These are phyloP conservation scores for Pezicula radicicola DNA, from an alignment of 2,329 filamentous ascomycete genomes.

Conservation along the genomic window DNA sequence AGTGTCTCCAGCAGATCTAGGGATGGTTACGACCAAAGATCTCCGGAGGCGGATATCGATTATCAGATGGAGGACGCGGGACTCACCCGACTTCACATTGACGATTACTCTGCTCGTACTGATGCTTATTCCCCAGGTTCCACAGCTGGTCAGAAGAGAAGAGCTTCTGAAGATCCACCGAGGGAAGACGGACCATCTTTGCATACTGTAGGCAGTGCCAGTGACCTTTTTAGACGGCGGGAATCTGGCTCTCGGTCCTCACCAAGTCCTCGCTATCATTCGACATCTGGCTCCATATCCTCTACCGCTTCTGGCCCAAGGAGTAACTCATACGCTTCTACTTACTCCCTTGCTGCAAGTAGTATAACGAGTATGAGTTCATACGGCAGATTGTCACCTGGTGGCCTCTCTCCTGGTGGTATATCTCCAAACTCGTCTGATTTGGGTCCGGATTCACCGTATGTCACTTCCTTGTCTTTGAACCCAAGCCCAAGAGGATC, in stretches of 20 bases:
- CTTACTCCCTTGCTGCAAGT: slow-evolving; percentile 56
- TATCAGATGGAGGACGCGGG: slow-evolving; percentile 51
- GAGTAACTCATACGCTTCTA: slow-evolving; percentile 60
- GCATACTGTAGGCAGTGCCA: slow-evolving; percentile 28
- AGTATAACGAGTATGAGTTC: slow-evolving; percentile 64
- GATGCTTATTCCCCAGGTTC: slow-evolving; percentile 25
- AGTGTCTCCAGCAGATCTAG: slow-evolving; percentile 48
- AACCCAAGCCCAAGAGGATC: slow-evolving; percentile 33
- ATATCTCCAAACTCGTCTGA: slow-evolving; percentile 21
- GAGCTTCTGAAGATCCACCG: slow-evolving; percentile 58
- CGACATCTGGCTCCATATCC: slow-evolving; percentile 59
- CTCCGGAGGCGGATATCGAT: slow-evolving; percentile 34
- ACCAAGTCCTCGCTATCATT: slow-evolving; percentile 51
- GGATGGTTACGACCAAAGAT: slow-evolving; percentile 59
- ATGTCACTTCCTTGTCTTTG: slow-evolving; percentile 43
- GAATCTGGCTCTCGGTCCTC: slow-evolving; percentile 52
- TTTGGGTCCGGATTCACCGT: slow-evolving; percentile 45
- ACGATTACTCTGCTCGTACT: slow-evolving; percentile 40
- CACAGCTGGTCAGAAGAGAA: slow-evolving; percentile 56
- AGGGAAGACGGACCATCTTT: slow-evolving; percentile 42
- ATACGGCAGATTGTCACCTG: slow-evolving; percentile 58
- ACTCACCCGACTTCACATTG: slow-evolving; percentile 48
- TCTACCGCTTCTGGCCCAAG: slow-evolving; percentile 62
- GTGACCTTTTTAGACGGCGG: slow-evolving; percentile 29
- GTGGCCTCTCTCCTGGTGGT: slow-evolving; percentile 47